Evolutionary conservation across 129 eudicot genomes (phyloP).

Genomic region (Artemisia annua): DNA sequence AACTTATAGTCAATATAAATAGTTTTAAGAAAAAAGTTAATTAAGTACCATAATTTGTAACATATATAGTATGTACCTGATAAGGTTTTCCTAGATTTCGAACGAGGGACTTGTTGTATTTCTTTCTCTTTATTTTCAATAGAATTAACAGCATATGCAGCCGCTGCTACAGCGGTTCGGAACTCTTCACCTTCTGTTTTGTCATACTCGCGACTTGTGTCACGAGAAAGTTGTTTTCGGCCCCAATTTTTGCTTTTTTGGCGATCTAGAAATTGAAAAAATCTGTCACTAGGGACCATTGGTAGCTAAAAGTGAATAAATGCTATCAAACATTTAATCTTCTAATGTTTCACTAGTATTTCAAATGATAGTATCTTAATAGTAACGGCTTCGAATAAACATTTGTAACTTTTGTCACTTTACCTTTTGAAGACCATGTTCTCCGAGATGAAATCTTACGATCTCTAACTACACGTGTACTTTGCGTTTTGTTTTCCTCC

Average conservation of each 20-base stretch:
- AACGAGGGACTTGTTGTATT: constrained; percentile 20
- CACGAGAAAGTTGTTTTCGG: constrained; percentile 48
- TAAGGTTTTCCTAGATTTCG: constrained; percentile 25
- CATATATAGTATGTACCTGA: constrained; percentile 36
- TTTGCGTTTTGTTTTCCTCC: constrained; percentile 47
- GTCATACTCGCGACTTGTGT: constrained; percentile 44
- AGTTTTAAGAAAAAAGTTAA: neutral
- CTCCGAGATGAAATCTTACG: constrained; percentile 48
- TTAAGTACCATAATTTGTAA: neutral
- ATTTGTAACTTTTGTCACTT: neutral
- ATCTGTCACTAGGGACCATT: neutral
- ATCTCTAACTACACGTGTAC: constrained; percentile 36
- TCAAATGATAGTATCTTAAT: no score
- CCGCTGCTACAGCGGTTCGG: constrained; percentile 78
- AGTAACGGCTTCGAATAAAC: no score
- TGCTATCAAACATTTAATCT: neutral
- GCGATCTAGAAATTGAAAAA: constrained; percentile 39
- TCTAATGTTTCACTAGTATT: no score
- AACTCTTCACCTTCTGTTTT: constrained; percentile 39
- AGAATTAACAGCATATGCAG: constrained; percentile 58
- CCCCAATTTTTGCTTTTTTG: constrained; percentile 49
- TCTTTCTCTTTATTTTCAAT: constrained; percentile 42
- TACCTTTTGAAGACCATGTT: constrained; percentile 55
- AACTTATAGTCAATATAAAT: neutral
- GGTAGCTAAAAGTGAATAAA: neutral